Conservation (phyloP, 306 rosid genomes). For the Acacia confusa region DNA sequence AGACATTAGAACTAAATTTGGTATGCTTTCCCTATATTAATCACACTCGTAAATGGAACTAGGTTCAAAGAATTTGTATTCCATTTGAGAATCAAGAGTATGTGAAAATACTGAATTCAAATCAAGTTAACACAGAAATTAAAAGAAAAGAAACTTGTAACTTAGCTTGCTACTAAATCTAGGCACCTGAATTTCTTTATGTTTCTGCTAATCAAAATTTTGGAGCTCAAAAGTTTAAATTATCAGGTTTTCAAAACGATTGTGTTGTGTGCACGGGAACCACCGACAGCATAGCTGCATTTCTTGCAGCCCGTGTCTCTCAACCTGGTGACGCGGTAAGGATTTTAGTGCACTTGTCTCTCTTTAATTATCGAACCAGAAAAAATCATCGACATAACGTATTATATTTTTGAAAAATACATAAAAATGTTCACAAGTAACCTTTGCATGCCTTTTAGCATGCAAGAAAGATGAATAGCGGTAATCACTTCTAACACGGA, state of each 20-base stretch:
- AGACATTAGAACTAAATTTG: conserved; percentile 50
- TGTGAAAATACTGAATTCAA: conserved; percentile 6
- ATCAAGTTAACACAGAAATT: neutral
- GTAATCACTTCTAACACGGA: neutral
- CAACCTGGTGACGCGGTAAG: conserved; percentile 87
- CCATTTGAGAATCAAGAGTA: conserved; percentile 13
- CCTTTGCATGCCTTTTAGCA: neutral
- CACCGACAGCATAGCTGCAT: conserved; percentile 95
- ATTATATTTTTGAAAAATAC: conserved; percentile 1
- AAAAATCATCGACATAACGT: neutral
- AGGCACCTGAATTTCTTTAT: conserved; percentile 8
- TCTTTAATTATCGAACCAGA: neutral
- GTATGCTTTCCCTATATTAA: conserved; percentile 40
- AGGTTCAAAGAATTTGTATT: neutral
- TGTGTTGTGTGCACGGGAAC: conserved; percentile 89
- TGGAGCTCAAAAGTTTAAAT: conserved; percentile 21
- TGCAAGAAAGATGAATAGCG: neutral
- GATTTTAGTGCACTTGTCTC: conserved; percentile 22
- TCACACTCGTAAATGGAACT: neutral
- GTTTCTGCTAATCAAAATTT: neutral
- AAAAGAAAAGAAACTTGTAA: neutral
- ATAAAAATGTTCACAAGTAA: neutral
- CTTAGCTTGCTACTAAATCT: neutral
- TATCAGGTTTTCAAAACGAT: conserved; percentile 68
- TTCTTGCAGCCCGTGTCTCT: conserved; percentile 87